phyloP scores from a whole-genome alignment of 225 moss, liverwort and hornwort species.

The Neckera pumila region DNA sequence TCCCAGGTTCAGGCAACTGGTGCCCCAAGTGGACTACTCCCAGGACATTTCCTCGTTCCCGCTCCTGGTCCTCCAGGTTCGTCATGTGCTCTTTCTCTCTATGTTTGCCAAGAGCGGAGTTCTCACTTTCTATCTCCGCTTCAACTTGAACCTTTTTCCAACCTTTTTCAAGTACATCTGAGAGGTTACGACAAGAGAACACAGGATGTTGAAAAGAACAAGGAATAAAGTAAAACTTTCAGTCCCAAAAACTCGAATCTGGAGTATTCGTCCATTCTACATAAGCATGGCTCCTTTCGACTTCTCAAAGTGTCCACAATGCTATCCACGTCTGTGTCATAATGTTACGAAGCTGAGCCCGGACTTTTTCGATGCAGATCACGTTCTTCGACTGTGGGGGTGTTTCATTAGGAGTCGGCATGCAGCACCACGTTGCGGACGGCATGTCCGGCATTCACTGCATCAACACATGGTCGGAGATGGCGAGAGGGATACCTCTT shows the following conservation, averaged over 20 bases:
- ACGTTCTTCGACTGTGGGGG: constrained; percentile 87
- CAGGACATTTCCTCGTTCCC: constrained; percentile 62
- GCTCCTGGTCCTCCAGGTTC: constrained; percentile 79
- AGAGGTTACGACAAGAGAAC: not conserved
- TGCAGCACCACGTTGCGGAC: constrained; percentile 92
- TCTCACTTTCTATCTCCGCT: not conserved
- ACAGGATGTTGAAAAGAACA: not conserved
- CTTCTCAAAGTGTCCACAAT: not conserved
- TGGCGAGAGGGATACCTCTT: constrained; percentile 55
- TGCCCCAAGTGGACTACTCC: constrained; percentile 61
- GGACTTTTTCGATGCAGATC: constrained; percentile 13
- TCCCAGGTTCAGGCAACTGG: constrained; percentile 57
- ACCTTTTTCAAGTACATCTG: not conserved
- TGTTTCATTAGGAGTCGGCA: constrained; percentile 76
- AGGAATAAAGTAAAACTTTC: not conserved
- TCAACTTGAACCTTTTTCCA: not conserved
- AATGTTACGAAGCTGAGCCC: not conserved
- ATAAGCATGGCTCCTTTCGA: too few relatives aligned
- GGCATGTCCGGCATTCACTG: constrained; percentile 96
- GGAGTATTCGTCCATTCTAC: not conserved
- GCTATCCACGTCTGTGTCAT: not conserved
- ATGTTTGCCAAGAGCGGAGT: not conserved
- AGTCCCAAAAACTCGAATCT: not conserved
- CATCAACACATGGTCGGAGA: constrained; percentile 80
- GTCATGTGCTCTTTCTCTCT: not conserved